Conservation (phyloP, 2,329 filamentous ascomycete genomes). For the Stemphylium vesicarium region DNA sequence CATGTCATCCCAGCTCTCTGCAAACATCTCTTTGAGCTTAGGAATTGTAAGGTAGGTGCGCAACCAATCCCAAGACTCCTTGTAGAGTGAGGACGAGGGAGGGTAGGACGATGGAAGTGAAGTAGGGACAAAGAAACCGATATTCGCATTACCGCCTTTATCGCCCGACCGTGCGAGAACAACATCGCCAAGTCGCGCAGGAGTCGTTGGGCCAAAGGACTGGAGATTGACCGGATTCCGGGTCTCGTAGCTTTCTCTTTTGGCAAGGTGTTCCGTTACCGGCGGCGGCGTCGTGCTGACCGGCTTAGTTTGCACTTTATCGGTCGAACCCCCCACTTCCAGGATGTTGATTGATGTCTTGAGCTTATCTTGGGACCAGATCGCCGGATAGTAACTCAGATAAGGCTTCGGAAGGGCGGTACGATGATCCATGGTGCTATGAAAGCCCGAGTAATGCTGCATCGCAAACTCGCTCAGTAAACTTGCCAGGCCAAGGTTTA, state of each 20-base stretch:
- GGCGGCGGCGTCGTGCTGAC: too few species aligned
- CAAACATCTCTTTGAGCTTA: slow-evolving; percentile 37
- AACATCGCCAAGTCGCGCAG: slow-evolving; percentile 50
- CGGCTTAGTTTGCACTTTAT: too few species aligned
- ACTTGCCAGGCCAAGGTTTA: slow-evolving; percentile 31
- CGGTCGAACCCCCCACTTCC: not conserved
- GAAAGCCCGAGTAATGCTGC: slow-evolving; percentile 43
- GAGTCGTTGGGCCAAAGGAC: slow-evolving; percentile 30
- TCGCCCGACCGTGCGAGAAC: slow-evolving; percentile 53
- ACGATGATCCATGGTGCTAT: slow-evolving; percentile 38
- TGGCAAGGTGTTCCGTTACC: not conserved
- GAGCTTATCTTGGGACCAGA: slow-evolving; percentile 35
- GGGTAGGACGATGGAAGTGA: too few species aligned
- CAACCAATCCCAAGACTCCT: slow-evolving; percentile 42
- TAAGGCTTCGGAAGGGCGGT: slow-evolving; percentile 40
- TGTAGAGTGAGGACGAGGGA: slow-evolving; percentile 11
- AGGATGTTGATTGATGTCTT: slow-evolving; percentile 47
- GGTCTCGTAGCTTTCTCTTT: slow-evolving; percentile 37
- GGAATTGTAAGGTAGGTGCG: slow-evolving; percentile 34
- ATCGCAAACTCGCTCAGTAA: slow-evolving; percentile 35
- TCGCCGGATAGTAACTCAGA: slow-evolving; percentile 42
- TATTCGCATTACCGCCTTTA: slow-evolving; percentile 46
- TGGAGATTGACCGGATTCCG: slow-evolving; percentile 41
- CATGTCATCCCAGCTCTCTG: slow-evolving; percentile 30
- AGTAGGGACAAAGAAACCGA: slow-evolving; percentile 43